Evolutionary conservation across 805 yeast genomes (phyloP).

Genomic region (Wickerhamomyces queroliae): DNA sequence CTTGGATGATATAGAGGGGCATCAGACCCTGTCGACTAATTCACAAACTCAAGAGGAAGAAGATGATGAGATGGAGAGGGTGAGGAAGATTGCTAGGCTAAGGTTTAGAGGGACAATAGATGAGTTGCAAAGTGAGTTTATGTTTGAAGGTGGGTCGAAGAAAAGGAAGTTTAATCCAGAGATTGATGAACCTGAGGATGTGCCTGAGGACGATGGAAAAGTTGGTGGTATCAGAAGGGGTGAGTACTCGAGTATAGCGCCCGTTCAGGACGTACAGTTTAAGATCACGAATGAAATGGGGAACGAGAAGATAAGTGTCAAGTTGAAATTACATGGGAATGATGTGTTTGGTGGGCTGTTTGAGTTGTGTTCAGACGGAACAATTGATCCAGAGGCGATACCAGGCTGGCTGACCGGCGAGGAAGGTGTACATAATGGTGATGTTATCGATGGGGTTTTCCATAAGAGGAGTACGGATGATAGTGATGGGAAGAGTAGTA

Average conservation of each 20-base stretch:
- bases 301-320: constrained; percentile 16
- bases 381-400: constrained; percentile 45
- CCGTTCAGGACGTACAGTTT: constrained; percentile 49
- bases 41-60: constrained; percentile 16
- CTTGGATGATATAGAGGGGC: constrained; percentile 38
- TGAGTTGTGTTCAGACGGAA: constrained; percentile 47
- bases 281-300: constrained; percentile 28
- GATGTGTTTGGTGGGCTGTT: constrained; percentile 80
- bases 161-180: constrained; percentile 17
- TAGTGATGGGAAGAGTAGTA: not conserved
- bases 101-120: constrained; percentile 54
- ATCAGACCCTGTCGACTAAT: too few species aligned
- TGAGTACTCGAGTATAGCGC: constrained; percentile 49
- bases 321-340: constrained; percentile 44
- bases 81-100: constrained; percentile 40
- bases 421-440: constrained; percentile 23
- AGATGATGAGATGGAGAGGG: constrained; percentile 21
- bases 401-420: constrained; percentile 84
- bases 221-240: constrained; percentile 17
- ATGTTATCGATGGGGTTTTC: not conserved
- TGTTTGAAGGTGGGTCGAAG: constrained; percentile 32
- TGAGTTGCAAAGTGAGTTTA: constrained; percentile 28
- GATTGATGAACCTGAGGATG: constrained; percentile 11
- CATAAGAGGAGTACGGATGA: not conserved
- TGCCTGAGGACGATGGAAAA: constrained; percentile 13